These are phyloP conservation scores for Polygonum aviculare DNA, from an alignment of 148 eudicot genomes.

Conservation along the genomic window DNA sequence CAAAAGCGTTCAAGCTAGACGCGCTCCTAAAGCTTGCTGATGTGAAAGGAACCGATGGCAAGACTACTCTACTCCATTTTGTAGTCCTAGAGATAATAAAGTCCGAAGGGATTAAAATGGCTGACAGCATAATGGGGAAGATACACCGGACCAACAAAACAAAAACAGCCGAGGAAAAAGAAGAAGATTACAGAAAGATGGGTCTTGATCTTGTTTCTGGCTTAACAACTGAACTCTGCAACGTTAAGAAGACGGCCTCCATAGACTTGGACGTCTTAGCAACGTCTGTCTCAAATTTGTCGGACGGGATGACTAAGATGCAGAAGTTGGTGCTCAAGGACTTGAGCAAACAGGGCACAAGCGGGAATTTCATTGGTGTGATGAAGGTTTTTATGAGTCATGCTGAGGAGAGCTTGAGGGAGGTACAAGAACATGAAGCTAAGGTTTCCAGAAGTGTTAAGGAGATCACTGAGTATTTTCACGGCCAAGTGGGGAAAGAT, in stretches of 20 bases:
- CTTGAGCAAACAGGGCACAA: conserved; percentile 21
- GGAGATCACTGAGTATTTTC: conserved; percentile 82
- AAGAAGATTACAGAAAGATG: conserved; percentile 75
- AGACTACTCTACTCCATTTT: conserved; percentile 86
- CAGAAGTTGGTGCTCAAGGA: conserved; percentile 35
- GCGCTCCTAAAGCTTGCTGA: conserved; percentile 96
- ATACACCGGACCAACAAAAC: conserved; percentile 42
- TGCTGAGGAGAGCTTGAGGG: conserved; percentile 57
- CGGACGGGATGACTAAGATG: conserved; percentile 58
- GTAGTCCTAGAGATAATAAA: conserved; percentile 91
- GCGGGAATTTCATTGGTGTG: conserved; percentile 36
- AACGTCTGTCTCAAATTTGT: conserved; percentile 73
- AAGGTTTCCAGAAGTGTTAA: conserved; percentile 52
- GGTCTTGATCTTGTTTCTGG: conserved; percentile 98
- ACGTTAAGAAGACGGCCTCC: conserved; percentile 87
- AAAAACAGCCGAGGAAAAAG: conserved; percentile 47
- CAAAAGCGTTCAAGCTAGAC: conserved; percentile 92
- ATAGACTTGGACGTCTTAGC: conserved; percentile 86
- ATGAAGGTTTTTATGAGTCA: conserved; percentile 51
- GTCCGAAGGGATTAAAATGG: conserved; percentile 68
- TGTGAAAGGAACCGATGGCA: conserved; percentile 92
- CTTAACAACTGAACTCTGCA: conserved; percentile 71
- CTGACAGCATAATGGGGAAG: conserved; percentile 91
- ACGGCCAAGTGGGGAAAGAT: conserved; percentile 79
- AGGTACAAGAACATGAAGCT: conserved; percentile 59